A percentile compares a stretch with the other conserved stretches of the same genome.
Conservation (phyloP, 768 basidiomycete genomes). For the Psilocybe subaeruginosa region DNA sequence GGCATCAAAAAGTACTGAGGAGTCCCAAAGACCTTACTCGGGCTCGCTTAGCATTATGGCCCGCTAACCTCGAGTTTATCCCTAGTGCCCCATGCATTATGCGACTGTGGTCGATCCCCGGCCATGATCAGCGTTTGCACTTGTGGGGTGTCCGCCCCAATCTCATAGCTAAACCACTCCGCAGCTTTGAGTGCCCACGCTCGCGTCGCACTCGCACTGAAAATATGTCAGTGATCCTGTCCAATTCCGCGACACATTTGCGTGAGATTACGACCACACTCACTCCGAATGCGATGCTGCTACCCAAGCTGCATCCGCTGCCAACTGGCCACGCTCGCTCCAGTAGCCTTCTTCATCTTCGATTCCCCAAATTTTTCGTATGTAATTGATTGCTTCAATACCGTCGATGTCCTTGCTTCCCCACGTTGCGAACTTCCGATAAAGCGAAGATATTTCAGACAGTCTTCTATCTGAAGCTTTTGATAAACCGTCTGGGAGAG, state of each 20-base stretch:
- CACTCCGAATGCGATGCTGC: constrained; percentile 68
- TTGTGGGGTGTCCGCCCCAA: constrained; percentile 58
- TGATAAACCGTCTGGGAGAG: constrained; percentile 51
- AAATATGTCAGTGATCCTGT: constrained; percentile 6
- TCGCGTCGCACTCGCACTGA: constrained; percentile 46
- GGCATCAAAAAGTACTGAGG: background rate
- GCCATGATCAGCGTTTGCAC: constrained; percentile 40
- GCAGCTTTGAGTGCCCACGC: constrained; percentile 54
- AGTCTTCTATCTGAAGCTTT: constrained; percentile 55
- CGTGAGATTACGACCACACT: constrained; percentile 26
- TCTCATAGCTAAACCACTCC: constrained; percentile 59
- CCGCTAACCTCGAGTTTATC: constrained; percentile 36
- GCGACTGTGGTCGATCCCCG: constrained; percentile 38
- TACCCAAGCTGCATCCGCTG: constrained; percentile 61
- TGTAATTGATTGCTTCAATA: constrained; percentile 48
- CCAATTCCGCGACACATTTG: background rate
- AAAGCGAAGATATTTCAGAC: constrained; percentile 44
- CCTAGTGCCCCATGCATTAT: constrained; percentile 53
- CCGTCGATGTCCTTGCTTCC: constrained; percentile 46
- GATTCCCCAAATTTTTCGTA: constrained; percentile 55
- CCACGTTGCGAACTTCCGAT: constrained; percentile 54
- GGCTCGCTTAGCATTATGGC: constrained; percentile 20
- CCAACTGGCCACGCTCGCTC: constrained; percentile 66
- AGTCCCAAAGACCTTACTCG: background rate
- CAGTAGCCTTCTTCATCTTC: constrained; percentile 67